These are phyloP conservation scores for Nothopassalora personata DNA, from an alignment of 2,329 filamentous ascomycete species.

Conservation along the genomic window DNA sequence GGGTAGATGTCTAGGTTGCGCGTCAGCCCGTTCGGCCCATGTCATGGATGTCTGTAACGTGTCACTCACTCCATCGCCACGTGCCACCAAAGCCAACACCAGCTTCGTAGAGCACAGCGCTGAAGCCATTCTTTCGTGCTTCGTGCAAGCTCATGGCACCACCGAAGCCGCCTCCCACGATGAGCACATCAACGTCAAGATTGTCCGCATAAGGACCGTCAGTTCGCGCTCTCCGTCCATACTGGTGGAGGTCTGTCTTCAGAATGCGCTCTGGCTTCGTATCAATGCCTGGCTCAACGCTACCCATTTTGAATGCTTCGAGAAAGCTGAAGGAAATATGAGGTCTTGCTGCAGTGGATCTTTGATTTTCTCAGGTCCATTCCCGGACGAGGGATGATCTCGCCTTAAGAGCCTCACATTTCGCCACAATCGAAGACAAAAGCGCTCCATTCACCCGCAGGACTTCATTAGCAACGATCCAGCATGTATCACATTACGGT, in stretches of 20 bases:
- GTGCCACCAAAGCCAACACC: constrained; percentile 32
- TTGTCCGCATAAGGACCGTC: constrained; percentile 27
- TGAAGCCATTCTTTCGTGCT: constrained; percentile 33
- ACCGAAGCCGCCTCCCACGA: constrained; percentile 41
- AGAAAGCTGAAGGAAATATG: not conserved
- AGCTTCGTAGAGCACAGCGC: constrained; percentile 29
- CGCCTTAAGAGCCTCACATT: not conserved
- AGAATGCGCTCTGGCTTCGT: constrained; percentile 22
- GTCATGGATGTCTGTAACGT: not conserved
- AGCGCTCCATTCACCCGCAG: not conserved
- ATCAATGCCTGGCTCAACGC: constrained; percentile 11
- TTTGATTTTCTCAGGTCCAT: too few relatives aligned
- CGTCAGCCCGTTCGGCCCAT: not conserved
- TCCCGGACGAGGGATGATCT: not conserved
- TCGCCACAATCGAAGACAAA: not conserved
- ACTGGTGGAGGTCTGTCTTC: constrained; percentile 25
- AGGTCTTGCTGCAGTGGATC: not conserved
- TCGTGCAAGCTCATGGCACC: constrained; percentile 41
- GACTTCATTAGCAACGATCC: not conserved
- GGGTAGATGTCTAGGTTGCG: constrained; percentile 27
- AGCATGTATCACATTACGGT: not conserved
- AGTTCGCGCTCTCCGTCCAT: constrained; percentile 16
- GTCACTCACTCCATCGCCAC: constrained; percentile 27
- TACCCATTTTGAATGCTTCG: constrained; percentile 14
- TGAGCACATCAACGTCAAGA: constrained; percentile 28